Base-by-base conservation (phyloP, 306 rosid genomes). In the Malus fusca region DNA sequence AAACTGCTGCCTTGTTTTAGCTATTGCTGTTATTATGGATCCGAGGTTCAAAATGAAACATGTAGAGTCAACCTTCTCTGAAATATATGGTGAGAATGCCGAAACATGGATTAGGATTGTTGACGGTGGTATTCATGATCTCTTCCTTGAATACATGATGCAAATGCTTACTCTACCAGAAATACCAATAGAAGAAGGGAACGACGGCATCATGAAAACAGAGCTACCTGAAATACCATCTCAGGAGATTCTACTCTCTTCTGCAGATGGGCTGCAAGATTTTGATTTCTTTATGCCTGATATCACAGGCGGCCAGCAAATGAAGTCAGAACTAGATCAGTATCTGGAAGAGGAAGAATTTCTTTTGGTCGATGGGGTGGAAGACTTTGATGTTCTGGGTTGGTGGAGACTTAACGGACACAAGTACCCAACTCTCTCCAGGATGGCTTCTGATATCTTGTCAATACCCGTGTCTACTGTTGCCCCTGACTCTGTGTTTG, bases 41-140 rank as follows among this genome's bases (percentile, higher is more conserved):
- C 98, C 98, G 1, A 86, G 96, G 80, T 89, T 86, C 83, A 95
- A 95, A 89, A 84, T 88, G 91, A 87, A 89, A 74, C 80, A 86
- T 63, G 97, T 95, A 59, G 92, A 92, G 78, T 69, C 81, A 66
- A 90, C 87, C 23, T 95, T 95, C 71, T 40, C 83, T 66, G 80
- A 88, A 79, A 81, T 89, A 19, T 90, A 87, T 56, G 91, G 91
- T 51, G 90, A 83, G 81, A 79, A 89, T 82, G 94, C 95, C 11
- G 93, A 81, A 78, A 43, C 80, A 52, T 95, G 96, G 98, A 80
- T 79, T 67, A 86, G 82, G 74, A 73, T 82, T 77, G 93, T 90
- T 26, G 88, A 89, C 15, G 94, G 90, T 59, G 89, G 97, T 26
- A 85, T 95, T 78, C 95, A 78, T 10, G 95, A 92, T 75, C 90